Evolutionary conservation across 345 rosid species (phyloP), one percentile per base, ranked within the genome.

Genomic region (Populus ilicifolia): DNA sequence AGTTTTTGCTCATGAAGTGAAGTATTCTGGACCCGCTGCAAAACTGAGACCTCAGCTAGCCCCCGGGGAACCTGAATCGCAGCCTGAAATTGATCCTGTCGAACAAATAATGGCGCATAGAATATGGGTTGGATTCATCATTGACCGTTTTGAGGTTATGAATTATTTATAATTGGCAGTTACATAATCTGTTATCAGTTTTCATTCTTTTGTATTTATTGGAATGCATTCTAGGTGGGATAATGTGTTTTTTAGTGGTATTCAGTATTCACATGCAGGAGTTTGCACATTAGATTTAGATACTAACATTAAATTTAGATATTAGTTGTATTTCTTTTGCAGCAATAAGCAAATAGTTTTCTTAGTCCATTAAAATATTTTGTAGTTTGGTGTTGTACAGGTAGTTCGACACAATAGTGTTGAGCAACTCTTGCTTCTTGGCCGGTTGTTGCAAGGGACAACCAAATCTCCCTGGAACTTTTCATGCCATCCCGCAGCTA

Each of bases 101-200:
- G 97, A 91, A 67, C 97, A 94, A 85, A 94, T 92, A 83, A 87
- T 91, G 80, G 99, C 99, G 64, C 99, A 96, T 84, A 92, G 95
- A 84, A 73, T 96, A 35, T 96, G 98, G 98, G 85, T 96, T 79
- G 99, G 99, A 36, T 96, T 94, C 88, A 85, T 96, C 72, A 89
- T 93, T 71, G 99, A 96, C 80, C 98, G 97, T 33, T 96, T 96
- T 88, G 99, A 96, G 97, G 98, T 96, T 74, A 84, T 87, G 39
- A 81, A 59, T 75, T 66, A 50, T 69, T 46, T 77, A 69, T 13
- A 0, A 27, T 77, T 68, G 64, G 69, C 27, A 21, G 29, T 23
- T 74, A 25, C 65, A 35, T 70, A 29, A 2, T 72, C 9, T 59
- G 5, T 9, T 62, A 1, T 46, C 56, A 8, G 9, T 50, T 14